Conservation (phyloP, 2,329 filamentous ascomycete species). For the Colletotrichum cereale region DNA sequence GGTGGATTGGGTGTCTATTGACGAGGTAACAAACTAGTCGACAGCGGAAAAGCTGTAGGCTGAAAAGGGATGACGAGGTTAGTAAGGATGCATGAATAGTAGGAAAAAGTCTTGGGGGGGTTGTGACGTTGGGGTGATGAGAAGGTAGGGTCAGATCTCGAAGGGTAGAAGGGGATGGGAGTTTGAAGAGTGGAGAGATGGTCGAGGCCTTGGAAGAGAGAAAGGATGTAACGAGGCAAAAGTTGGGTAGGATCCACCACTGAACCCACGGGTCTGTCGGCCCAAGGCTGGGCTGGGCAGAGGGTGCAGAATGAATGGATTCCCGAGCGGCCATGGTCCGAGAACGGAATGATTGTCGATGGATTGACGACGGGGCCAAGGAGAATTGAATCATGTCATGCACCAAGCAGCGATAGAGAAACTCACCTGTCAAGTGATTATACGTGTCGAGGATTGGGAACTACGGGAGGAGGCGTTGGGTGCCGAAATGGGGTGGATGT, state of each 20-base stretch:
- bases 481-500: background rate
- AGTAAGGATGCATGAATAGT: slow-evolving; percentile 18
- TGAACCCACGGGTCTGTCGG: slow-evolving; percentile 7
- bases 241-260: slow-evolving; percentile 22
- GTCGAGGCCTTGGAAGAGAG: slow-evolving; percentile 22
- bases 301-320: slow-evolving; percentile 10
- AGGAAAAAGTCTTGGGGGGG: background rate
- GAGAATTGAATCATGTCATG: background rate
- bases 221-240: slow-evolving; percentile 32
- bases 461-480: slow-evolving; percentile 38
- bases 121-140: slow-evolving; percentile 21
- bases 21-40: background rate
- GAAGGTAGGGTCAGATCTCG: slow-evolving; percentile 37
- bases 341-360: slow-evolving; percentile 5
- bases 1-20: slow-evolving; percentile 8
- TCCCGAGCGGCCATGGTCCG: background rate
- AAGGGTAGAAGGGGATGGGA: slow-evolving; percentile 40
- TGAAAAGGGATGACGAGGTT: background rate
- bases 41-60: slow-evolving; percentile 1
- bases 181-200: slow-evolving; percentile 38
- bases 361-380: background rate
- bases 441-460: slow-evolving; percentile 35
- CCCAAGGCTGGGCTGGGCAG: slow-evolving; percentile 33
- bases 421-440: slow-evolving; percentile 17
- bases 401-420: background rate